Evolutionary conservation across 176 grass and related monocot genomes (phyloP).

Genomic region (Thalia dealbata): DNA sequence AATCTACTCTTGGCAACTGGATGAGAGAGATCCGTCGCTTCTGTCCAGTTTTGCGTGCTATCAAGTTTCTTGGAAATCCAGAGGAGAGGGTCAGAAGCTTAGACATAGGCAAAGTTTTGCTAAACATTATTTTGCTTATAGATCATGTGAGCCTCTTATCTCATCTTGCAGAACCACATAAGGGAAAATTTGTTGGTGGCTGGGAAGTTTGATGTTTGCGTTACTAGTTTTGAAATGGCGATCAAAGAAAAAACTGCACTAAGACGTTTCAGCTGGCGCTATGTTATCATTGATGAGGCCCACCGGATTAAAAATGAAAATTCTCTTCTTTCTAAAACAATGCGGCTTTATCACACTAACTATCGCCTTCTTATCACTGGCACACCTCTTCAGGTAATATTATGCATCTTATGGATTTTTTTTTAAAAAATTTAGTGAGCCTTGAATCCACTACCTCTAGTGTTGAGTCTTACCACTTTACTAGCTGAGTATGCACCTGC

Average conservation of each 20-base stretch:
- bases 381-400: slow-evolving; percentile 63
- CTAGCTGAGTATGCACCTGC: too few species aligned
- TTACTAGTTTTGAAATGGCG: slow-evolving; percentile 81
- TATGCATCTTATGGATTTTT: slow-evolving; percentile 3
- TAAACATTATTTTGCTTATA: background rate
- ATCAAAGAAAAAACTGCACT: slow-evolving; percentile 71
- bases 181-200: slow-evolving; percentile 49
- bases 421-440: too few species aligned
- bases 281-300: slow-evolving; percentile 76
- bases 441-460: too few species aligned
- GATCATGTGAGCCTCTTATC: background rate
- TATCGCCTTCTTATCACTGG: slow-evolving; percentile 65
- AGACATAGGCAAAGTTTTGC: background rate
- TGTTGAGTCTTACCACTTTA: too few species aligned
- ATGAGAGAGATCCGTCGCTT: slow-evolving; percentile 94
- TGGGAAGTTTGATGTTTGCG: slow-evolving; percentile 66
- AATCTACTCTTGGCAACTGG: slow-evolving; percentile 99
- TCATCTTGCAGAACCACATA: slow-evolving; percentile 46
- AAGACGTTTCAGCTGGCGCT: slow-evolving; percentile 69
- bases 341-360: slow-evolving; percentile 65
- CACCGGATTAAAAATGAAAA: slow-evolving; percentile 80
- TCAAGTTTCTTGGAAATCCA: slow-evolving; percentile 87
- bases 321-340: slow-evolving; percentile 76
- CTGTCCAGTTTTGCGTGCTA: slow-evolving; percentile 69
- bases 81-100: slow-evolving; percentile 67